Percentiles rank a stretch among this genome's conserved stretches.
Conservation (phyloP, 2,329 filamentous ascomycete genomes). For the Paecilomyces niveus region DNA sequence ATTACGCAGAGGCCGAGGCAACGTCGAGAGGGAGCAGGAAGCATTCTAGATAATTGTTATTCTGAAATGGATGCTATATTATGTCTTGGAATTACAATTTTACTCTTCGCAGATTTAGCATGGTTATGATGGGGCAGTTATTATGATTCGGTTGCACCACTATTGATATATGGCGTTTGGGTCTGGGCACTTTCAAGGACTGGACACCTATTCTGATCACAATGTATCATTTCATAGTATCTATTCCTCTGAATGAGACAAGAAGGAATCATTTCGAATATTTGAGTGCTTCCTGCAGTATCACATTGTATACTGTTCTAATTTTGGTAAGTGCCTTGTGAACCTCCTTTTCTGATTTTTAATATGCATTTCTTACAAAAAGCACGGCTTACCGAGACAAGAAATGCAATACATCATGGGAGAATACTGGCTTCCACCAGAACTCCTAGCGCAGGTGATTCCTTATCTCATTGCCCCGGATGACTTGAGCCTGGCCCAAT, state of each 20-base stretch:
- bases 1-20: constrained; percentile 29
- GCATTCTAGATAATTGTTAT: constrained; percentile 27
- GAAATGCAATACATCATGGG: no score
- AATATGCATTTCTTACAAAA: no score
- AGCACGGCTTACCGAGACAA: no score
- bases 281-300: no score
- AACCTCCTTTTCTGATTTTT: no score
- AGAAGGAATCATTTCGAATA: no score
- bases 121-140: neutral
- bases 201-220: neutral
- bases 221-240: neutral
- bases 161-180: neutral
- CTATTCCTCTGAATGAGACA: neutral
- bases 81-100: neutral
- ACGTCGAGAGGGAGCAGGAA: constrained; percentile 24
- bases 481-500: neutral
- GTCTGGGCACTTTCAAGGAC: neutral
- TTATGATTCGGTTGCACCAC: neutral
- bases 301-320: no score
- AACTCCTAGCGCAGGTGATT: neutral
- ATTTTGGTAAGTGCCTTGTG: no score
- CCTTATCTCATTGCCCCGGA: neutral
- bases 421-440: neutral
- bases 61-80: neutral
- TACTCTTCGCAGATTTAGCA: neutral